phyloP scores from a whole-genome alignment of 2,329 filamentous ascomycete species.

The Capronia epimyces region DNA sequence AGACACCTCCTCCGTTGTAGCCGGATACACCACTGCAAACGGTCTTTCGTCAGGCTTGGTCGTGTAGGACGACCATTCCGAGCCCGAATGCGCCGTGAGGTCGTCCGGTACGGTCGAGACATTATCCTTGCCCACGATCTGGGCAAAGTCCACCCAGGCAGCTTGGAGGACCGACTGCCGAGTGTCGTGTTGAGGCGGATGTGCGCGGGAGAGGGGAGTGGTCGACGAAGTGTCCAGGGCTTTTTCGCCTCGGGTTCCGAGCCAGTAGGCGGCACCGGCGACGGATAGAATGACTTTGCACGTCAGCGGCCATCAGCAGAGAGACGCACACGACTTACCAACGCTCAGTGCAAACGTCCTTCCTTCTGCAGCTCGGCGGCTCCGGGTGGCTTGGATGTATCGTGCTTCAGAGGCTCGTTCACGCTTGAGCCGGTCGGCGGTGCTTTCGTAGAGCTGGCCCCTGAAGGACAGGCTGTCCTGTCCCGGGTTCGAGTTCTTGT shows the following conservation, averaged over 20 bases:
- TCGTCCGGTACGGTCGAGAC: constrained; percentile 53
- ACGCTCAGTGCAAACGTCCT: constrained; percentile 30
- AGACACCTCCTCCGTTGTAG: constrained; percentile 75
- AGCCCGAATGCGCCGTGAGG: constrained; percentile 54
- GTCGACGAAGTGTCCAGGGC: constrained; percentile 52
- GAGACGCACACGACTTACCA: constrained; percentile 27
- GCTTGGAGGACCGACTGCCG: constrained; percentile 56
- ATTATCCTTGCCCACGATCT: constrained; percentile 58
- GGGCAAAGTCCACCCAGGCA: constrained; percentile 58
- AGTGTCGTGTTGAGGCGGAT: constrained; percentile 51
- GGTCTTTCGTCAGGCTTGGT: constrained; percentile 41
- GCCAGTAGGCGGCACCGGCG: constrained; percentile 51
- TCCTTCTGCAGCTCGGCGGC: constrained; percentile 4
- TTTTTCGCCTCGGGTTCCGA: constrained; percentile 48
- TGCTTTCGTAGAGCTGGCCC: constrained; percentile 58
- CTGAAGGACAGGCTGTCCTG: constrained; percentile 43
- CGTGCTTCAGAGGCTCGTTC: constrained; percentile 45
- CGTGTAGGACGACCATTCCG: constrained; percentile 56
- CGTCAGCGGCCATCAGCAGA: constrained; percentile 12
- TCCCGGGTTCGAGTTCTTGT: constrained; percentile 2
- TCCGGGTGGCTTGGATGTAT: constrained; percentile 28
- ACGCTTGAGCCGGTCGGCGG: constrained; percentile 52
- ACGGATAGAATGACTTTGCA: constrained; percentile 47
- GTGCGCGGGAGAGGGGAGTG: constrained; percentile 45
- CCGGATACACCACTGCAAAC: constrained; percentile 67